Base-by-base conservation (phyloP, 2,329 filamentous ascomycete genomes). In the Phialophora tarda region DNA sequence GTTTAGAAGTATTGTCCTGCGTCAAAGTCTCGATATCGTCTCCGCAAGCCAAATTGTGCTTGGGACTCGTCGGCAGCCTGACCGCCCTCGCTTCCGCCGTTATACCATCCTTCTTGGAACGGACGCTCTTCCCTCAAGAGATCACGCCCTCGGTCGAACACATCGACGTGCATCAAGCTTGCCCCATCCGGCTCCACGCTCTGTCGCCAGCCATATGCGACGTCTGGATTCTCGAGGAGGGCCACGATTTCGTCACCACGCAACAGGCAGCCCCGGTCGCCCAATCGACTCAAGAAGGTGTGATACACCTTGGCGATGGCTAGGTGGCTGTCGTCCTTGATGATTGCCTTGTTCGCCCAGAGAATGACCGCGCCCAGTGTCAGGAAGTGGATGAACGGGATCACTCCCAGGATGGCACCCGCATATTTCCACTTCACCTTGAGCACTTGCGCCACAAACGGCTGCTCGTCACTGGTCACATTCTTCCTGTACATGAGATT, bases 401-500 rank as follows among this genome's bases (percentile, higher is more conserved):
- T 69, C 8, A 69, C 53, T 21, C 41, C 68, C 1, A 71, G 59
- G n/a, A 71, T 67, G 2, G 66, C 3, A 12, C 62, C 68, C 17
- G 69, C 68, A 38, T 64, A 71, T 32, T 56, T 58, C 69, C 69
- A 71, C 12, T 62, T 78, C 97, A 99, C 78, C 97, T 98, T 71
- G 88, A 93, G 67, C 97, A 97, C 74, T 93, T 98, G 78, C 82
- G 80, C 14, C 91, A 92, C 4, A 84, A 86, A 47, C 96, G 93
- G 91, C 91, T 92, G 1, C 97, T 94, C 23, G 96, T 92, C 69
- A 82, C 91, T 12, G 92, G 91, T 53, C 97, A 94, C 74, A 83
- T 96, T 67, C 24, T 58, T 57, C 17, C 69, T 48, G 21, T 50
- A 55, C 57, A 60, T 57, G 12, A 34, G 55, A 26, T 30, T 14